Percentiles rank a stretch among this genome's conserved stretches.
Evolutionary conservation across 768 basidiomycete genomes (phyloP).

Genomic region (button mushroom (Agaricus bisporus)): DNA sequence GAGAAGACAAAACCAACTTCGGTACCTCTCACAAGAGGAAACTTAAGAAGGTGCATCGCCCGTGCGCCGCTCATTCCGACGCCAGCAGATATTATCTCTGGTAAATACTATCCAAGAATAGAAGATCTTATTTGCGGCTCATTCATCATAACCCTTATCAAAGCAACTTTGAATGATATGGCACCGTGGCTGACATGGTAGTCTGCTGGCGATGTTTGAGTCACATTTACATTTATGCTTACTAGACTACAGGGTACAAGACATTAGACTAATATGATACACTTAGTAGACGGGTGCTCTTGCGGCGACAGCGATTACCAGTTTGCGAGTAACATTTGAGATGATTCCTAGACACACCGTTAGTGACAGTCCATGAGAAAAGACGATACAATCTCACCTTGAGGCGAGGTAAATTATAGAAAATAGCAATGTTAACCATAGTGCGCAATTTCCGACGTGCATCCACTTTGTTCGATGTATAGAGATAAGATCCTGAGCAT

Average conservation of each 20-base stretch:
- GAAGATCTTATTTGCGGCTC: conserved; percentile 37
- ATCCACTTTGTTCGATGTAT: conserved; percentile 70
- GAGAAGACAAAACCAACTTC: conserved; percentile 32
- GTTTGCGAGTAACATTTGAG: conserved; percentile 34
- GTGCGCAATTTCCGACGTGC: conserved; percentile 67
- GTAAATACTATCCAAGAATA: conserved; percentile 10
- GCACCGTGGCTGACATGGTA: conserved; percentile 13
- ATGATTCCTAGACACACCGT: conserved; percentile 33
- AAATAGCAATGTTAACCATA: conserved; percentile 75
- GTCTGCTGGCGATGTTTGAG: neutral
- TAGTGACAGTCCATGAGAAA: neutral
- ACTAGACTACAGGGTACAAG: conserved; percentile 1
- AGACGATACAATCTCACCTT: conserved; percentile 38
- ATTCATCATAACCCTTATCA: conserved; percentile 36
- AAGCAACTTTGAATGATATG: conserved; percentile 30
- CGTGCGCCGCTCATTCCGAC: conserved; percentile 13
- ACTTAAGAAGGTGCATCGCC: conserved; percentile 34
- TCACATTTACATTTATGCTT: neutral
- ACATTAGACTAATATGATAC: neutral
- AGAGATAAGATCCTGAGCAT: conserved; percentile 82
- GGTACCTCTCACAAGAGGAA: conserved; percentile 40
- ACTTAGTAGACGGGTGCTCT: neutral
- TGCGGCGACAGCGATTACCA: conserved; percentile 25
- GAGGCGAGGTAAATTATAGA: conserved; percentile 61
- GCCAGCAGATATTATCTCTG: too few relatives aligned